phyloP scores from a whole-genome alignment of 768 basidiomycete genomes.

The Mycena rebaudengoi region DNA sequence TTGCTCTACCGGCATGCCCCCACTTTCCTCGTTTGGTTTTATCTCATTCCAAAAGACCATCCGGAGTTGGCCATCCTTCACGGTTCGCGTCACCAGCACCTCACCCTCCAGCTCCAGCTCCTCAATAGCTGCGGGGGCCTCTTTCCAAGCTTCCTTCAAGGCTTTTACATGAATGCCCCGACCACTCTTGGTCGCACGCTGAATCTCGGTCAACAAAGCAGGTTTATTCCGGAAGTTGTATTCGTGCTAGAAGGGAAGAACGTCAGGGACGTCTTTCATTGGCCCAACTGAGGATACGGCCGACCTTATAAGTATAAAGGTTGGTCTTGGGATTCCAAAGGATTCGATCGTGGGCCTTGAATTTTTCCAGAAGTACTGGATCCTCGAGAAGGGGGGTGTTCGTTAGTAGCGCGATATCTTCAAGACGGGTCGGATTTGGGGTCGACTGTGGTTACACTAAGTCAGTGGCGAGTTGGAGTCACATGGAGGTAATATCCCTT shows the following conservation, averaged over 20 bases:
- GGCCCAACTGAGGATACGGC: slow-evolving; percentile 21
- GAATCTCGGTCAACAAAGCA: slow-evolving; percentile 85
- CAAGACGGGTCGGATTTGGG: slow-evolving; percentile 83
- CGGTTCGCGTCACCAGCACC: slow-evolving; percentile 85
- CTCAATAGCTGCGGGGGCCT: slow-evolving; percentile 83
- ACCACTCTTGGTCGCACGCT: slow-evolving; percentile 83
- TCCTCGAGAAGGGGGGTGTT: slow-evolving; percentile 82
- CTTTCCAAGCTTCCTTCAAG: slow-evolving; percentile 92
- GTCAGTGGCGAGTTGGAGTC: slow-evolving; percentile 11
- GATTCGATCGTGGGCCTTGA: slow-evolving; percentile 83
- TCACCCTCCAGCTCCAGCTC: slow-evolving; percentile 92
- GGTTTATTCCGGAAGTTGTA: slow-evolving; percentile 87
- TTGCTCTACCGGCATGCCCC: slow-evolving; percentile 80
- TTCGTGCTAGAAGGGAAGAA: slow-evolving; percentile 67
- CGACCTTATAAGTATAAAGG: slow-evolving; percentile 86
- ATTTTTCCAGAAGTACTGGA: slow-evolving; percentile 75
- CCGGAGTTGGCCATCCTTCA: slow-evolving; percentile 82
- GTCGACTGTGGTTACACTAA: slow-evolving; percentile 55
- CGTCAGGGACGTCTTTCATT: not conserved
- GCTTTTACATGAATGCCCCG: slow-evolving; percentile 86
- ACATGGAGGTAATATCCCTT: slow-evolving; percentile 59
- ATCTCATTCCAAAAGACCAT: slow-evolving; percentile 95
- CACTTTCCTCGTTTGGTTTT: slow-evolving; percentile 76
- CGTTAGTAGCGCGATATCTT: slow-evolving; percentile 87
- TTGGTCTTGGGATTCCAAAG: slow-evolving; percentile 84